These are phyloP conservation scores for Xylaria cubensis DNA, from an alignment of 495 filamentous ascomycete genomes.

Conservation along the genomic window DNA sequence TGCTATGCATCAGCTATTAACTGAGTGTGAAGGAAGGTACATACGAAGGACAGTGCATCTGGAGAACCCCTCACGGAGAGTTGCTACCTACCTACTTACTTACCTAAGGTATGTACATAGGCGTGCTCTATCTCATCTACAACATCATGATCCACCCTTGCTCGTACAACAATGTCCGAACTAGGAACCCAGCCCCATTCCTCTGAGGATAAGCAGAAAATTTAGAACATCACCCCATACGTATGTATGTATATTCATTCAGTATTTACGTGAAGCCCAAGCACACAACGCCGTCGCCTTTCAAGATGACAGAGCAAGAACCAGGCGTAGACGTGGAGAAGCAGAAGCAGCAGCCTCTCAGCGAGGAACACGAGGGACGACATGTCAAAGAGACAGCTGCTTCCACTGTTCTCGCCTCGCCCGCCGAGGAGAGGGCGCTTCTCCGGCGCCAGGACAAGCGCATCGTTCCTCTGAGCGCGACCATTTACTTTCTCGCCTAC, in stretches of 20 bases:
- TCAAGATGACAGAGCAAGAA: slow-evolving; percentile 36
- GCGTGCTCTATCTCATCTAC: too few relatives aligned
- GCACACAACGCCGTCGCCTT: neutral
- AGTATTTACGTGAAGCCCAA: neutral
- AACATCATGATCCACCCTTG: too few relatives aligned
- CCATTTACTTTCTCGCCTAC: slow-evolving; percentile 70
- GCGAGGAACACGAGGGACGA: slow-evolving; percentile 33
- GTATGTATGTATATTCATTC: too few relatives aligned
- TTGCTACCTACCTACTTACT: too few relatives aligned
- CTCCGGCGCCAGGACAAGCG: slow-evolving; percentile 66
- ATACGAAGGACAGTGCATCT: too few relatives aligned
- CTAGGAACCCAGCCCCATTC: neutral
- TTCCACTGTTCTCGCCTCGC: slow-evolving; percentile 20
- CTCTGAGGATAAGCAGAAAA: neutral
- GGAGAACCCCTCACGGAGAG: too few relatives aligned
- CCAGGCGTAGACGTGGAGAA: slow-evolving; percentile 37
- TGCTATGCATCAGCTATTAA: too few relatives aligned
- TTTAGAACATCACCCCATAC: neutral
- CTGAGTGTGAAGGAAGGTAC: too few relatives aligned
- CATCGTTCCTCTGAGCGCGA: slow-evolving; percentile 64
- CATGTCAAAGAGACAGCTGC: slow-evolving; percentile 27
- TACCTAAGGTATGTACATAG: too few relatives aligned
- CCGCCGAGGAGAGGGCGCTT: slow-evolving; percentile 42
- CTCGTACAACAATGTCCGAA: neutral
- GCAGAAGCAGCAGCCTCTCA: slow-evolving; percentile 26